Conservation (phyloP, 257 asterid genomes). For the Solanum sparsipilum region DNA sequence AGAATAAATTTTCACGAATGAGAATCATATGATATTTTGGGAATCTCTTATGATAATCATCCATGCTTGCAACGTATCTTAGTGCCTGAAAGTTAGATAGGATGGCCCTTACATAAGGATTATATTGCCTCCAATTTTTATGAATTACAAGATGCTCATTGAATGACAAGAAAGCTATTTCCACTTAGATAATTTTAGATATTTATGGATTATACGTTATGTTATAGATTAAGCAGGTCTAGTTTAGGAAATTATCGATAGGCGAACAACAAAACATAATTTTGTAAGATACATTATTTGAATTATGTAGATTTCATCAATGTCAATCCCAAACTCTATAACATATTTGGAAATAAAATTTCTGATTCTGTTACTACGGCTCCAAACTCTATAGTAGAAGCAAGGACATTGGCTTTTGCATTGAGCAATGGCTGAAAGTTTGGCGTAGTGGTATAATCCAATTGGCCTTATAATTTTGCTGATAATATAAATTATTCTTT, state of each 20-base stretch:
- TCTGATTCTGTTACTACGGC: too few species aligned
- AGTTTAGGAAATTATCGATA: not conserved
- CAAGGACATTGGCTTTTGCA: not conserved
- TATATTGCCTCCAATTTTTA: too few species aligned
- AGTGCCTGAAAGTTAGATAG: too few species aligned
- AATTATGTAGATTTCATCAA: not conserved
- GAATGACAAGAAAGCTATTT: too few species aligned
- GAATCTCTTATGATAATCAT: not conserved
- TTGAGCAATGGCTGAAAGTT: not conserved
- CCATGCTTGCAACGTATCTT: not conserved
- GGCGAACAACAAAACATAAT: too few species aligned
- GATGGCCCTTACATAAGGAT: not conserved
- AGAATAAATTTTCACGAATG: not conserved
- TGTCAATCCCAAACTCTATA: not conserved
- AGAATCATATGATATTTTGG: not conserved
- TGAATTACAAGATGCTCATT: too few species aligned
- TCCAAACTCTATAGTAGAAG: not conserved
- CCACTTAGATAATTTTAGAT: too few species aligned
- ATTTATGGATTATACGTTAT: not conserved
- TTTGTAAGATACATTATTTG: too few species aligned
- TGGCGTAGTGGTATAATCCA: not conserved
- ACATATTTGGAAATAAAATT: not conserved
- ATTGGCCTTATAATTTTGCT: not conserved
- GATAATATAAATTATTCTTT: not conserved
- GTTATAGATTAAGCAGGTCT: not conserved